Percentiles rank a stretch among this genome's conserved stretches.
These are phyloP conservation scores for Irpex rosettiformis DNA, from an alignment of 1,284 basidiomycete genomes.

Conservation along the genomic window DNA sequence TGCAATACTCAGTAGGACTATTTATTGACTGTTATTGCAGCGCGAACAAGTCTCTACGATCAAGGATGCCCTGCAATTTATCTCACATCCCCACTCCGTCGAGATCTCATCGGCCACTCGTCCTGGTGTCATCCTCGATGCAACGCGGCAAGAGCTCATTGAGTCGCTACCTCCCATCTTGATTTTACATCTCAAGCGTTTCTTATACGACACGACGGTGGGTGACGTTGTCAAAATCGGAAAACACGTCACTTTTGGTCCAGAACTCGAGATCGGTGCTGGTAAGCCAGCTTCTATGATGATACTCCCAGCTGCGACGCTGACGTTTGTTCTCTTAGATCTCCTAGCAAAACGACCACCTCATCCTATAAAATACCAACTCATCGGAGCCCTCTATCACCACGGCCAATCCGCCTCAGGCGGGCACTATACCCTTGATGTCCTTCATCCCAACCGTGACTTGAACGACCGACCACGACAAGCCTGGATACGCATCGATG, in stretches of 20 bases:
- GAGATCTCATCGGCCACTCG: slow-evolving; percentile 64
- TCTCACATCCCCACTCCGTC: slow-evolving; percentile 82
- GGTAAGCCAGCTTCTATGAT: no score
- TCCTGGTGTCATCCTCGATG: slow-evolving; percentile 68
- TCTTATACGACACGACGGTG: slow-evolving; percentile 80
- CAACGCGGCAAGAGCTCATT: slow-evolving; percentile 85
- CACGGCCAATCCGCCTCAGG: slow-evolving; percentile 90
- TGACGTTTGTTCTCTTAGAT: no score
- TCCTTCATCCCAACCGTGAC: slow-evolving; percentile 76
- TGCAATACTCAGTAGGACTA: neutral
- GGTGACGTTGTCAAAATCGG: slow-evolving; percentile 83
- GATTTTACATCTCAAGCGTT: slow-evolving; percentile 91
- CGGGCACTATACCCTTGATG: slow-evolving; percentile 95
- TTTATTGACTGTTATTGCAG: slow-evolving; percentile 33
- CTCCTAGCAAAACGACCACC: slow-evolving; percentile 57
- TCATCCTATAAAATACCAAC: slow-evolving; percentile 64
- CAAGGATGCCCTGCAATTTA: slow-evolving; percentile 78
- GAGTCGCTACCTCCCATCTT: slow-evolving; percentile 85
- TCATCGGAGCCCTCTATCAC: slow-evolving; percentile 96
- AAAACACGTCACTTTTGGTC: slow-evolving; percentile 79
- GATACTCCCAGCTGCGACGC: no score
- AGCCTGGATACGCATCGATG: slow-evolving; percentile 92
- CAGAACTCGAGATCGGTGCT: slow-evolving; percentile 72
- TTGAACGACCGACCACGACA: slow-evolving; percentile 42
- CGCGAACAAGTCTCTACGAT: slow-evolving; percentile 76